Evolutionary conservation across 805 yeast species (phyloP), one percentile per base, ranked within the genome.

Genomic region (Barnettozyma siamensis): DNA sequence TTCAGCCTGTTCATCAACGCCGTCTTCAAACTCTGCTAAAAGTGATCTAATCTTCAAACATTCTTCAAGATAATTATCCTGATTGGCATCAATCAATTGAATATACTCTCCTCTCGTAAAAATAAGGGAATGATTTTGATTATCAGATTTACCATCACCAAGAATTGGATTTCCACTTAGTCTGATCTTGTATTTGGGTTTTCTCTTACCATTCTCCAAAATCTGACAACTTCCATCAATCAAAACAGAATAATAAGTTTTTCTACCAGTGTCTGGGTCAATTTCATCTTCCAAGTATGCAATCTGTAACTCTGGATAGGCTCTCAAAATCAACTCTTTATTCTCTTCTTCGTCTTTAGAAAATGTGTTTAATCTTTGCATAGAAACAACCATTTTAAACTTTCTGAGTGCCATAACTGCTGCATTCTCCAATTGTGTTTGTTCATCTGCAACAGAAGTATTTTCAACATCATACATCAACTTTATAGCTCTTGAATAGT

Each of bases 71-170:
- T 84, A 84, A 57, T 84, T 82, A 56, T 84, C 93, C 57, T 85
- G 94, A 55, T 85, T 85, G 13, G 93, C 89, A 68, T 85, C 94
- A 48, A 84, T 75, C 50, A 85, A 69, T 55, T 85, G 93, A 45
- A 84, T 72, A 56, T 83, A 84, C 58, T 84, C 93, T 45, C 94
- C 94, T 48, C 93, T 72, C 53, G 79, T 76, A 63, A 82, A 85
- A 27, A 83, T 75, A 37, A 85, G 58, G 6, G 89, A 77, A 58
- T 78, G 85, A 54, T 85, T 85, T 57, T 85, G 94, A 55, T 85
- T 85, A 61, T 85, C 94, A 24, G 88, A 75, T 59, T 84, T 84
- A 43, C 94, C 94, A 59, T 84, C 93, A 36, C 94, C 94, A 45
- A 85, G 69, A 40, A 84, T 81, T 36, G 94, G 94, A 58, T 83